Evolutionary conservation across 2,329 filamentous ascomycete genomes (phyloP), one percentile per base, ranked within the genome.

Genomic region (Cladosporium sp.): DNA sequence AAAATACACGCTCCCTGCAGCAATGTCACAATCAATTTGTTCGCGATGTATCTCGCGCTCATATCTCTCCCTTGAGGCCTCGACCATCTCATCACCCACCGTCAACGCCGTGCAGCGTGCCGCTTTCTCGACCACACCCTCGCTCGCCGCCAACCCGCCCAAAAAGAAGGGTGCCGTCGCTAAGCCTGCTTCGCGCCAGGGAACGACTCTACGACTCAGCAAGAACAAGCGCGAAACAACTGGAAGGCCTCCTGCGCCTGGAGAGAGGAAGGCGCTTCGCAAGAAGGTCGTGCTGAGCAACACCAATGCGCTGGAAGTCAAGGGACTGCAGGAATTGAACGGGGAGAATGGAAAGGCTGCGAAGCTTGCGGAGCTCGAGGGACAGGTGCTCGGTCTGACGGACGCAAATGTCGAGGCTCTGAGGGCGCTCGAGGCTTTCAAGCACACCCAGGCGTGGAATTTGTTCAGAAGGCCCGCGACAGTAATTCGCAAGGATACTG

Each of bases 201-300:
- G 74, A 28, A 68, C 64, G n/a, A 71, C 71, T n/a, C 67, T 76
- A 13, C 66, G 70, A 16, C 65, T 76, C 23, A 64, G 66, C 39
- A 76, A 76, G 66, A 76, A 75, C 58, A 73, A 64, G 53, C 74
- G 75, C 32, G 68, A 65, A n/a, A 63, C 66, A 18, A 34, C 67
- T 4, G 67, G 68, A 8, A 68, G 71, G 39, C 75, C 75, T 6
- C 74, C 74, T 5, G 74, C 70, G 14, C 84, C 87, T 3, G 94
- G 93, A 70, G 93, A 97, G 83, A 88, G 93, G 70, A 96, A 93
- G 80, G 91, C 91, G 30, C 83, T 91, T 76, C 89, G 93, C 70
- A 97, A 96, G 82, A 88, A 91, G 71, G 91, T 99, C 73, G 88
- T 96, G 66, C 87, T 99, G 67, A 94, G 90, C 83, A 99, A 98